phyloP scores from a whole-genome alignment of 805 yeast species.

The Nakazawaea pomicola region DNA sequence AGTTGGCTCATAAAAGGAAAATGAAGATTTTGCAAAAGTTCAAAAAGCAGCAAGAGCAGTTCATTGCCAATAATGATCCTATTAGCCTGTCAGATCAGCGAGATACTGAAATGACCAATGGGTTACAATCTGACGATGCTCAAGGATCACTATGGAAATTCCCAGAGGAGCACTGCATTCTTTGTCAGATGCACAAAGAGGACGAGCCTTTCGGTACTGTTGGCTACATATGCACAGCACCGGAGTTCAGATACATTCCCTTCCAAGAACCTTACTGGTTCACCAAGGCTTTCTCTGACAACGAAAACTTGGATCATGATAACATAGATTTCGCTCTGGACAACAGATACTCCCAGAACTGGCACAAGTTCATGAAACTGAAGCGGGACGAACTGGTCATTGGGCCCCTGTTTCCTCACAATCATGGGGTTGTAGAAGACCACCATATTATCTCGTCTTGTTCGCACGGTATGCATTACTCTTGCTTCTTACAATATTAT shows the following conservation, averaged over 20 bases:
- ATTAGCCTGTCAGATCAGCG: conserved; percentile 4
- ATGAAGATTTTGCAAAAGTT: conserved; percentile 71
- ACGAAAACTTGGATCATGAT: conserved; percentile 32
- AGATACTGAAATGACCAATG: conserved; percentile 27
- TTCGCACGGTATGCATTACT: conserved; percentile 90
- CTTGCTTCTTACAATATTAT: conserved; percentile 66
- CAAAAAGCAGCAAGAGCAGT: conserved; percentile 72
- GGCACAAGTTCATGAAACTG: conserved; percentile 33
- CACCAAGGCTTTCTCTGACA: conserved; percentile 53
- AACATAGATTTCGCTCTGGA: conserved; percentile 1
- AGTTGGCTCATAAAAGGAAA: conserved; percentile 64
- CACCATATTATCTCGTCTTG: conserved; percentile 65
- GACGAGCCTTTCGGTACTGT: conserved; percentile 75
- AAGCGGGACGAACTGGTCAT: conserved; percentile 37
- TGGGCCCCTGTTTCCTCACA: conserved; percentile 69
- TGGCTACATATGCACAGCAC: conserved; percentile 51
- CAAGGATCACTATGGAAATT: conserved; percentile 48
- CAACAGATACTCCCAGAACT: conserved; percentile 18
- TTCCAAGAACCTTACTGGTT: conserved; percentile 62
- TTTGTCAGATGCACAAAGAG: conserved; percentile 73
- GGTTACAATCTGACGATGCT: conserved; percentile 28
- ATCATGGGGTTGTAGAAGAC: conserved; percentile 31
- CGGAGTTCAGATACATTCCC: conserved; percentile 62
- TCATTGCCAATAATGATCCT: conserved; percentile 32
- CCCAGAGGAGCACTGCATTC: conserved; percentile 71